These are phyloP conservation scores for Aulographum hederae DNA, from an alignment of 2,329 filamentous ascomycete species.

Conservation along the genomic window DNA sequence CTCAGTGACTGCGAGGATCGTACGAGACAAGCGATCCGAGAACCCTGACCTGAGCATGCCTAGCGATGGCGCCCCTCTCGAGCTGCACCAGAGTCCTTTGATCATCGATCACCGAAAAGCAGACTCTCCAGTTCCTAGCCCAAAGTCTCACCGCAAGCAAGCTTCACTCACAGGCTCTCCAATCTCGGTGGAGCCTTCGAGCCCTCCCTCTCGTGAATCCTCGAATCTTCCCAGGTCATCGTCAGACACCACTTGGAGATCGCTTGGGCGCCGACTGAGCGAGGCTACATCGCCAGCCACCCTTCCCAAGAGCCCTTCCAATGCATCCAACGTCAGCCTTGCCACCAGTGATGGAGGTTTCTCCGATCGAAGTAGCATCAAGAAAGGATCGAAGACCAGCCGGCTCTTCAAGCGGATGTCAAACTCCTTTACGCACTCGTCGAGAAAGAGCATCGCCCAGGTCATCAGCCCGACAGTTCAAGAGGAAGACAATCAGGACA, in stretches of 20 bases:
- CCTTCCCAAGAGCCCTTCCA: background rate
- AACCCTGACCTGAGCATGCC: conserved; percentile 16
- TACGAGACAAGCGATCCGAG: conserved; percentile 38
- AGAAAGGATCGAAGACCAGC: conserved; percentile 29
- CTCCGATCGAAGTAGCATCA: conserved; percentile 25
- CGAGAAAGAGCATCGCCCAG: conserved; percentile 28
- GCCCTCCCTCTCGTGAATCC: background rate
- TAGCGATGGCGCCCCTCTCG: conserved; percentile 32
- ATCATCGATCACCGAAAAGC: conserved; percentile 42
- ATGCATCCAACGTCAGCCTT: background rate
- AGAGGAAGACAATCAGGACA: conserved; percentile 14
- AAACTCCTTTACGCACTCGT: conserved; percentile 31
- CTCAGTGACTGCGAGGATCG: conserved; percentile 73
- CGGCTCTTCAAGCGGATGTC: conserved; percentile 51
- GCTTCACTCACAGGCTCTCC: background rate
- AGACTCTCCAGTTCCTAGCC: conserved; percentile 5
- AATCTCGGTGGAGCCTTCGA: background rate
- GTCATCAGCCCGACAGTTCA: conserved; percentile 18
- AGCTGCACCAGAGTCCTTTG: conserved; percentile 37
- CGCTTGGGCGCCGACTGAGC: conserved; percentile 9
- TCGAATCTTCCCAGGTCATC: background rate
- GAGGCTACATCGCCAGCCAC: conserved; percentile 7
- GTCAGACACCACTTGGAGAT: background rate
- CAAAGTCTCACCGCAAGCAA: background rate
- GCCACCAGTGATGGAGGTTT: background rate